phyloP scores from a whole-genome alignment of 2,329 filamentous ascomycete species.

The Botrytis pseudocinerea region DNA sequence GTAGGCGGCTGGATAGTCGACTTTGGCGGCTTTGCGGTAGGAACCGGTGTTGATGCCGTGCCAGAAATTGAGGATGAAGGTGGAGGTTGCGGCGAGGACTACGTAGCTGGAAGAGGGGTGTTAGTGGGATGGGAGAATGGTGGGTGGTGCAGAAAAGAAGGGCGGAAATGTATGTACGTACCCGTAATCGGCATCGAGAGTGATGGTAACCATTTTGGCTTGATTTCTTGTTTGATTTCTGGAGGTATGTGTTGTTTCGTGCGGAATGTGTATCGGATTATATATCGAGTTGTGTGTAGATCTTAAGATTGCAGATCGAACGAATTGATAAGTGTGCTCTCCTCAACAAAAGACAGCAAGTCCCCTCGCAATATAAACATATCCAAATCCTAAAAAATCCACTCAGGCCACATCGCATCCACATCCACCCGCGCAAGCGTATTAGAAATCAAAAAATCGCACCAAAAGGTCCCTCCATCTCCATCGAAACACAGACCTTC shows the following conservation, averaged over 20 bases:
- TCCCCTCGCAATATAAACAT: background rate
- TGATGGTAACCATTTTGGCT: conserved; percentile 36
- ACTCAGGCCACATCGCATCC: background rate
- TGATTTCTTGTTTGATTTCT: background rate
- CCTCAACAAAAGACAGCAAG: background rate
- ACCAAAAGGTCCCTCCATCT: background rate
- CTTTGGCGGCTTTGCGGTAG: conserved; percentile 53
- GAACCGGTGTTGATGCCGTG: conserved; percentile 51
- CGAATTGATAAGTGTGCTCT: background rate
- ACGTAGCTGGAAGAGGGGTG: conserved; percentile 56
- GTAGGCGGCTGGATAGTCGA: conserved; percentile 60
- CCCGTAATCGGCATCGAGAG: conserved; percentile 39
- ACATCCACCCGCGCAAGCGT: background rate
- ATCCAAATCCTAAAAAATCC: background rate
- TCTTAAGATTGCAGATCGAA: background rate
- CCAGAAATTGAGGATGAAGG: conserved; percentile 58
- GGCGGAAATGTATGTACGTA: conserved; percentile 27
- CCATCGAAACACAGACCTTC: background rate
- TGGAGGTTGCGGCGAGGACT: conserved; percentile 56
- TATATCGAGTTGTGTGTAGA: background rate
- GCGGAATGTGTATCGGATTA: background rate
- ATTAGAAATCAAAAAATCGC: background rate
- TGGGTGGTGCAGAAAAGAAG: background rate
- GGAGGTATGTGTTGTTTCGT: background rate
- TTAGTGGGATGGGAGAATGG: conserved; percentile 43